Base-by-base conservation (phyloP, 225 moss, liverwort and hornwort species). In the Physcomitrium patens region DNA sequence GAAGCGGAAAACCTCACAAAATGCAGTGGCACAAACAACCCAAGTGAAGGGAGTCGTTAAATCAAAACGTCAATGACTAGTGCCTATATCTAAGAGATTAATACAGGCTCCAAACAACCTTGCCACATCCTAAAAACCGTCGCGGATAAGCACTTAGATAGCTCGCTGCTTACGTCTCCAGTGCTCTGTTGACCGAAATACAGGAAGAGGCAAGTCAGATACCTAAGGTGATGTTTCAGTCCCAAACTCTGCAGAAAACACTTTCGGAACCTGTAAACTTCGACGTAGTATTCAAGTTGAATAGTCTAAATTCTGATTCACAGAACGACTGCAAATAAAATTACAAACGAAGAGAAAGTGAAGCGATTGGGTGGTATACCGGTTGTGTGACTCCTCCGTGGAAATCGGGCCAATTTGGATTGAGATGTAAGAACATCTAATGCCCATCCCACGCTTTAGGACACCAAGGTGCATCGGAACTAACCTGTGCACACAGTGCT, bases 11-110 rank as follows among this genome's bases (percentile, higher is more conserved):
- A 74, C 66, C 49, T 82, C 69, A 70, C 69, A 77, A 70, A 76
- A 77, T 82, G 82, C 73, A 77, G 17, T 65, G 27, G 23, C 67
- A 79, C 76, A 82, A 74, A 80, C 79, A 69, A 74, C 77, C 79
- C 67, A 68, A 76, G 31, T 69, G 43, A 1, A 79, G 85, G 71
- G 69, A 66, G 70, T 69, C 68, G 60, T 82, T 72, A 60, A 73
- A 79, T 78, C 43, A 51, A 75, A 55, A 56, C 46, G 71, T 60
- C 77, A 75, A 28, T 60, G 37, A 67, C 77, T 76, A 64, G 16
- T 62, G 66, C 52, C 79, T 83, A 72, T 57, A 56, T 55, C 68
- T 76, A 75, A 72, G 62, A 79, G 79, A 76, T 72, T 76, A 71
- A 68, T 57, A 61, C 61, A 45, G 64, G 46, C 48, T 59, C 79